Evolutionary conservation across 192 early-diverging fungal species (phyloP).

Genomic region (Rhizoclosmatium sp.): DNA sequence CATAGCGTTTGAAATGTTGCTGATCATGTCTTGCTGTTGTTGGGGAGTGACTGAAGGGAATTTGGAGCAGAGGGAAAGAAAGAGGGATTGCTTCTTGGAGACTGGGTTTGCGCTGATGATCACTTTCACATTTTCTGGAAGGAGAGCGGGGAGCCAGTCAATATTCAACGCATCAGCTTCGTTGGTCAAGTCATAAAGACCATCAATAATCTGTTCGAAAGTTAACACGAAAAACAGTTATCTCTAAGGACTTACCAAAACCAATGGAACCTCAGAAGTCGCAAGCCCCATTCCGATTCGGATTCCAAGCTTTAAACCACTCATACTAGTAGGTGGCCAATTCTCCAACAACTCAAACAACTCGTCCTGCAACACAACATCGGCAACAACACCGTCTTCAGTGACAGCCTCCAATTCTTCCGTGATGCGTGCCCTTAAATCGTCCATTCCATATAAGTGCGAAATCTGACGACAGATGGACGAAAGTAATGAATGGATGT

Average conservation of each 20-base stretch:
- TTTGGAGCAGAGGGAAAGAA: constrained; percentile 19
- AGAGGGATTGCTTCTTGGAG: constrained; percentile 29
- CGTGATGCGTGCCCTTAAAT: constrained; percentile 22
- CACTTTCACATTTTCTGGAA: constrained; percentile 28
- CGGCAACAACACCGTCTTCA: neutral
- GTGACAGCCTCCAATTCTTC: constrained; percentile 23
- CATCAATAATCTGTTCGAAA: constrained; percentile 35
- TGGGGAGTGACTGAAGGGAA: constrained; percentile 3
- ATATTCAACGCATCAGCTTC: constrained; percentile 30
- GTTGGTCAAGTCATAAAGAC: constrained; percentile 17
- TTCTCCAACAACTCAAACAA: constrained; percentile 36
- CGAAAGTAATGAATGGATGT: constrained; percentile 3
- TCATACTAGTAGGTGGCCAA: constrained; percentile 32
- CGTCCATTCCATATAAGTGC: constrained; percentile 30
- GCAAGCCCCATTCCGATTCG: constrained; percentile 33
- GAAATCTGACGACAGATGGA: constrained; percentile 33
- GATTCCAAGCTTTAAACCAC: constrained; percentile 31
- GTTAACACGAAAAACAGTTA: constrained; percentile 1
- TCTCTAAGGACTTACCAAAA: constrained; percentile 28
- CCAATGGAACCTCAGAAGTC: constrained; percentile 12
- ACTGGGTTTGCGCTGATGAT: neutral
- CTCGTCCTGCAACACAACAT: neutral
- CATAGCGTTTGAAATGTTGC: neutral
- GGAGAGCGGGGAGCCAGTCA: constrained; percentile 37
- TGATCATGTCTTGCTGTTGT: neutral